Evolutionary conservation across 768 basidiomycete genomes (phyloP), one percentile per base, ranked within the genome.

Genomic region (Lentinula sp.): DNA sequence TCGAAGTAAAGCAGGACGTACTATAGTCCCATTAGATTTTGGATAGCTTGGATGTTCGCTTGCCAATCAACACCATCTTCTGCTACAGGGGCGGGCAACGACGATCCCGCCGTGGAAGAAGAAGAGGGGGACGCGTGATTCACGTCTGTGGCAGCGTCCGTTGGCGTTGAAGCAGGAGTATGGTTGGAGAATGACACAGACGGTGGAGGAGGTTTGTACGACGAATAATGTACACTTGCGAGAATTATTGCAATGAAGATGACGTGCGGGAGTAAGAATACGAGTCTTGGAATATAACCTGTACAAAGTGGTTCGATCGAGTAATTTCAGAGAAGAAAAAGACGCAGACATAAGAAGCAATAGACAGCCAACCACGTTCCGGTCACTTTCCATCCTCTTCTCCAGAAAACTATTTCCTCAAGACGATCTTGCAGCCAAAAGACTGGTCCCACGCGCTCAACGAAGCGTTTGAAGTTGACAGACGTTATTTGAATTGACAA

Each of bases 341-440:
- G 39, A 41, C 0, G 79, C 90, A 45, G 54, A 94, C 94, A 95
- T 41, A 95, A 72, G 65, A 94, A 92, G 0, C 81, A 82, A 71
- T 93, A 95, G 0, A 73, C 79, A 2, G 85, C 79, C 74, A 95
- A 86, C 88, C 90, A 95, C 0, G 83, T 79, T 43, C 75, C 69
- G 1, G 94, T 95, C 45, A 83, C 76, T 66, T 79, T 81, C 87
- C 86, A 88, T 0, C 88, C 87, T 49, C 82, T 80, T 70, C 83
- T 87, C 94, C 94, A 95, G 64, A 90, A 77, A 3, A 95, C 59
- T 3, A 94, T 79, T 73, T 95, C 94, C 70, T 96, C 94, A 13
- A 91, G 68, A 1, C 94, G 75, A 69, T 97, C 94, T 73, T 92
- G 91, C 18, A 95, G 64, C 94, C 93, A 96, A 67, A 95, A 96